Conservation (phyloP, 345 rosid genomes). For the Hirschfeldia incana region DNA sequence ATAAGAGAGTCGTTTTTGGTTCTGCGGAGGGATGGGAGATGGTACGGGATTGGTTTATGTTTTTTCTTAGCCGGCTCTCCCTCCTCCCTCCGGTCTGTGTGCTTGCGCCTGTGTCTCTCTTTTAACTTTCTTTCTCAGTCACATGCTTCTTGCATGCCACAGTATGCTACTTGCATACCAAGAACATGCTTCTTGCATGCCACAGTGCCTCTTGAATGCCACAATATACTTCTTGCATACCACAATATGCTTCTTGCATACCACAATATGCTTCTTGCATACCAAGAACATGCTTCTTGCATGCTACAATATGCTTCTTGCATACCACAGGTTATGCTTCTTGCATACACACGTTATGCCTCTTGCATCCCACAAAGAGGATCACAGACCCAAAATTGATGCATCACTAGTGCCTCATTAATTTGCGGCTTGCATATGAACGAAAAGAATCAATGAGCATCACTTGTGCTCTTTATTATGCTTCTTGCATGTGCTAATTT, state of each 20-base stretch:
- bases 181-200: not conserved
- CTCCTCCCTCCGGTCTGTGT: not conserved
- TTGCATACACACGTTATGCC: not conserved
- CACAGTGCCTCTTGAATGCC: too few species aligned
- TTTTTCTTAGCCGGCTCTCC: slow-evolving; percentile 2
- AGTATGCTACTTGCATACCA: not conserved
- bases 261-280: too few species aligned
- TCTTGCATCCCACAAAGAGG: not conserved
- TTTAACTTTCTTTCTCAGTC: not conserved
- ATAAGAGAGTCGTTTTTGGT: not conserved
- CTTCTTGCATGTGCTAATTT: not conserved
- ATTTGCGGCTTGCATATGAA: slow-evolving; percentile 12
- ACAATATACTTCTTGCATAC: too few species aligned
- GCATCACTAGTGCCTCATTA: not conserved
- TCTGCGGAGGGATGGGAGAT: slow-evolving; percentile 15
- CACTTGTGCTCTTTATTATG: slow-evolving; percentile 10
- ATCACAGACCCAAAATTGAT: not conserved
- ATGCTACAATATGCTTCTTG: not conserved
- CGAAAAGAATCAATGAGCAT: not conserved
- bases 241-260: too few species aligned
- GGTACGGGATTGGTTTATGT: not conserved
- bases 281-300: too few species aligned
- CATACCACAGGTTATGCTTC: not conserved
- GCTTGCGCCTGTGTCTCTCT: not conserved
- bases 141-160: slow-evolving; percentile 11